Conservation (phyloP, 78 protist genomes). For the Chrysochromulina tobinii region DNA sequence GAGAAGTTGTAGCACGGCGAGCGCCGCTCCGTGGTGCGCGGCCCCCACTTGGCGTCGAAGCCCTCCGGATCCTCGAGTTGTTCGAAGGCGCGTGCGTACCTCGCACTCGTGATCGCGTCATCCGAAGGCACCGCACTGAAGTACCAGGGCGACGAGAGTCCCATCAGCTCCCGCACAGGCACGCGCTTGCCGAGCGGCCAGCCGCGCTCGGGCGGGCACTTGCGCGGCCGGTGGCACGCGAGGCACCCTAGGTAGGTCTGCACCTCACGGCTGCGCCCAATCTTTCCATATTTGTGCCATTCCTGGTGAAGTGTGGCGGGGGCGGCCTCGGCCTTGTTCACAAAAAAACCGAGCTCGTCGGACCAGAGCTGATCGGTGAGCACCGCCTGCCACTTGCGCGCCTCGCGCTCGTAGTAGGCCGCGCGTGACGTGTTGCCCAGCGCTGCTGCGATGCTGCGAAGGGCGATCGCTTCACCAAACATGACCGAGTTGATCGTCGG, state of each 20-base stretch:
- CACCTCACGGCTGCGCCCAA: background rate
- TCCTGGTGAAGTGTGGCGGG: background rate
- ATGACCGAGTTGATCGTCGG: constrained; percentile 7
- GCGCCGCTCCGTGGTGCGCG: background rate
- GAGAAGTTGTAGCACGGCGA: background rate
- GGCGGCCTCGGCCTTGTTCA: background rate
- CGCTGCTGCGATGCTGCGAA: background rate
- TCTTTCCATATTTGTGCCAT: background rate
- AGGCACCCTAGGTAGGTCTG: background rate
- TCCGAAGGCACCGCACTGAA: background rate
- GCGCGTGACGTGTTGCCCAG: background rate
- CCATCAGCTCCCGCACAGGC: background rate
- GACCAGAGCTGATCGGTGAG: background rate
- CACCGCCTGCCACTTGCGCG: background rate
- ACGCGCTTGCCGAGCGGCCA: background rate
- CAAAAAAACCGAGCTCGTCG: background rate
- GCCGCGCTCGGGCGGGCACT: background rate
- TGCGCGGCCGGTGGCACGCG: background rate
- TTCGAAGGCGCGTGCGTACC: background rate
- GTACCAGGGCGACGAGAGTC: background rate
- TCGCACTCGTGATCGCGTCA: background rate
- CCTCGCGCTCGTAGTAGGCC: background rate
- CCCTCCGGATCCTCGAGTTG: background rate
- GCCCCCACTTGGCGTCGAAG: background rate
- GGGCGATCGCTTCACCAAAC: background rate